Base-by-base conservation (phyloP, 1,284 basidiomycete species). In the Moniliella sp. region DNA sequence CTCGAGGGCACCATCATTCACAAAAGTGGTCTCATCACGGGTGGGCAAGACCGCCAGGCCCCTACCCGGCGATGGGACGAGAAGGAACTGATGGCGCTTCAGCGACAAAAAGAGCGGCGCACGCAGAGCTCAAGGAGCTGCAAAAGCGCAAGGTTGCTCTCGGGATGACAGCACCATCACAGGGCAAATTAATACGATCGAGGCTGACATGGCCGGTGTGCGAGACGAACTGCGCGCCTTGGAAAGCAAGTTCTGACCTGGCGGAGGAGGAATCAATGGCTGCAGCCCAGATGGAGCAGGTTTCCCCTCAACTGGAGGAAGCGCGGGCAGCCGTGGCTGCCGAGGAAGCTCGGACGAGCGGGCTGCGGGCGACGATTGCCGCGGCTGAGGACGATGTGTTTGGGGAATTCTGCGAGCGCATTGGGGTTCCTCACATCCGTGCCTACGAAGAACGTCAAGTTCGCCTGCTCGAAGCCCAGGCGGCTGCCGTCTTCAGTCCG, bases 1-100 rank as follows among this genome's bases (percentile, higher is more conserved):
- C 67, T 99, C 25, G 86, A 97, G 30, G 91, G 91, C 0, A n/a
- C n/a, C n/a, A 68, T 99, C 35, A 93, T 97, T 33, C 91, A 97
- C 62, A 91, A 88, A 67, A 84, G 78, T 45, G 91, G 91, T 47
- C 65, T 91, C 28, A 97, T 97, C 56, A 97, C 91, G 18, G 91
- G 91, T 64, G 91, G 91, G 36, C 46, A 39, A 70, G 62, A 19
- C 69, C 69, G 30, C 76, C 79, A 62, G 80, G 80, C 36, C 3
- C 31, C 36, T 4, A 36, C 35, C 21, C 44, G 40, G 33, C 40
- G 44, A 8, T 94, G 83, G 76, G 81, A 86, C 37, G 86, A 94
- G 57, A 77, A 76, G 43, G 83, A 93, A 46, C 70, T 94, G 2
- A 75, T 82, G 62, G 78, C 82, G 76, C 67, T 88, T 17, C 69